Evolutionary conservation across 2,329 filamentous ascomycete genomes (phyloP), one percentile per base, ranked within the genome.

Genomic region (Sporothrix brasiliensis): DNA sequence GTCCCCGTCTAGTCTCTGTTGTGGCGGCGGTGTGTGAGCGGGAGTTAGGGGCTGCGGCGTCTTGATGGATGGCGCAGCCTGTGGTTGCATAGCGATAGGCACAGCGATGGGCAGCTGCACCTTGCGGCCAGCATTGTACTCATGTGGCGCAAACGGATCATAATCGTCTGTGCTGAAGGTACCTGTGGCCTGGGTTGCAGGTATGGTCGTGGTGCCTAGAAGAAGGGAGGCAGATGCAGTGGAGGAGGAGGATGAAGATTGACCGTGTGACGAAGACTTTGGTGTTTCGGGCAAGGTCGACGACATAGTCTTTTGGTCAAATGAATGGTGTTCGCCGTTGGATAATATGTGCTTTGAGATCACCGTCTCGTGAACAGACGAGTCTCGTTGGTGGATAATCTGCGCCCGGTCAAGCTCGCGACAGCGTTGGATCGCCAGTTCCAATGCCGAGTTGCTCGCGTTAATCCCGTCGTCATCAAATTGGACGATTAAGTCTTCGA

Each of bases 401-500:
- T 39, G 56, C 30, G 63, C 30, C 19, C 71, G 72, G 9, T 74
- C 71, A 4, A 58, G 27, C 13, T 68, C 67, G 70, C 79, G 80
- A 73, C 87, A 85, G 1, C 82, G 81, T 39, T 79, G 77, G 44
- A 88, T 79, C 19, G 85, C 80, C 0, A 80, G 80, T 27, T 84
- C 82, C 1, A 89, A 76, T 0, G 84, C 75, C 1, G 77, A 72
- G 70, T 86, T 77, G 0, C 83, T 75, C 1, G 76, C 71, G 71
- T 86, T 81, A 0, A 77, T 75, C 7, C 78, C 76, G 1, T 82
- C 81, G 10, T 83, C 80, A 16, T 82, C 83, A 69, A 89, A 83
- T 60, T 86, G 80, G 30, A 90, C 79, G 2, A 89, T 81, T 1
- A 89, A 75, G 72, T 90, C 85, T 74, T 90, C 88, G 0, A 80